These are phyloP conservation scores for Solanum neorickii DNA, from an alignment of 257 asterid genomes.

Conservation along the genomic window DNA sequence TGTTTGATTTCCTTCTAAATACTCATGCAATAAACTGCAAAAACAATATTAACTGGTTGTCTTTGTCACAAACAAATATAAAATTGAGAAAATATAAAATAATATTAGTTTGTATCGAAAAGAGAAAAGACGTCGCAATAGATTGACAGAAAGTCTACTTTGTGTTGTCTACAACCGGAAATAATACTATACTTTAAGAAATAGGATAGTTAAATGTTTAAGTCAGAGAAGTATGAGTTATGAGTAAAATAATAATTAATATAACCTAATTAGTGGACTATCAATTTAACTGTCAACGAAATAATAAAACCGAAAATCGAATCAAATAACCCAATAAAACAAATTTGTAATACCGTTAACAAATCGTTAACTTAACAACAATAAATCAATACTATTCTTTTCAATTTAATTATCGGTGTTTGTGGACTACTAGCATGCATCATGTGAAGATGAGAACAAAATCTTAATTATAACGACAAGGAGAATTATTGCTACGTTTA, in stretches of 20 bases:
- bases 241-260: neutral
- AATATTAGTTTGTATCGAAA: too few species aligned
- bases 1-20: neutral
- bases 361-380: too few species aligned
- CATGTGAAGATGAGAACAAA: neutral
- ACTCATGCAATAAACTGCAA: neutral
- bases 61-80: neutral
- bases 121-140: neutral
- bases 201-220: neutral
- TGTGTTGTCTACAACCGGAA: neutral
- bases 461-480: neutral
- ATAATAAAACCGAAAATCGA: too few species aligned
- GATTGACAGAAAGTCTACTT: neutral
- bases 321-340: too few species aligned
- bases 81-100: too few species aligned
- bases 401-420: neutral
- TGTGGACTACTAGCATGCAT: neutral
- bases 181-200: neutral
- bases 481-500: neutral
- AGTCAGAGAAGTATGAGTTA: neutral
- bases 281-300: neutral
- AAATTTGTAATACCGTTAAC: too few species aligned
- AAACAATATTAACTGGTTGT: neutral
- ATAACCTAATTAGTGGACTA: too few species aligned
- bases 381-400: too few species aligned